phyloP scores from a whole-genome alignment of 2,329 filamentous ascomycete genomes.

The Coniella lustricola region DNA sequence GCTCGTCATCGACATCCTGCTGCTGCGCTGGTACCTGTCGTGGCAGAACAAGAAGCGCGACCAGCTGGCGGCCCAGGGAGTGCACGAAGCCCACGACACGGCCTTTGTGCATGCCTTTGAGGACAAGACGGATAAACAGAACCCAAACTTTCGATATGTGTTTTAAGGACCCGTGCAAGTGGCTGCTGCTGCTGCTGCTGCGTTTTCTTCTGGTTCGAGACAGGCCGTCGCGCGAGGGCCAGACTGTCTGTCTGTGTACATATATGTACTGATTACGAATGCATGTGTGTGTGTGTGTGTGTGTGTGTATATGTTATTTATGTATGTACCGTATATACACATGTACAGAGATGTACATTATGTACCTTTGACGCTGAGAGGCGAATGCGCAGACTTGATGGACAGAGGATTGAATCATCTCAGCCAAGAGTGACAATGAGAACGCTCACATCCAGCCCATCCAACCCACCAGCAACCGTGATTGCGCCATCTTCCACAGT shows the following conservation, averaged over 20 bases:
- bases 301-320: too few species aligned
- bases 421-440: constrained; percentile 4
- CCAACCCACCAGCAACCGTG: background rate
- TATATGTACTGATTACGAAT: too few species aligned
- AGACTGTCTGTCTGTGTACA: too few species aligned
- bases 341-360: too few species aligned
- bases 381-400: background rate
- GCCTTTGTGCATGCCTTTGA: constrained; percentile 49
- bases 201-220: too few species aligned
- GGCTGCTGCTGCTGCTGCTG: too few species aligned
- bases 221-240: too few species aligned
- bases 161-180: constrained; percentile 25
- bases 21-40: constrained; percentile 51
- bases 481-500: constrained; percentile 10
- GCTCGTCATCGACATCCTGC: constrained; percentile 50
- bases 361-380: too few species aligned
- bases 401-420: background rate
- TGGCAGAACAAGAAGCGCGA: constrained; percentile 54
- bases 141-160: constrained; percentile 53
- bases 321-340: too few species aligned
- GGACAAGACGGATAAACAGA: constrained; percentile 57
- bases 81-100: constrained; percentile 32
- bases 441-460: constrained; percentile 1
- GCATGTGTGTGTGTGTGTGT: too few species aligned
- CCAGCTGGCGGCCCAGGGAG: constrained; percentile 33